These are phyloP conservation scores for Microbotryomycetes sp. DNA, from an alignment of 1,284 basidiomycete species.

Conservation along the genomic window DNA sequence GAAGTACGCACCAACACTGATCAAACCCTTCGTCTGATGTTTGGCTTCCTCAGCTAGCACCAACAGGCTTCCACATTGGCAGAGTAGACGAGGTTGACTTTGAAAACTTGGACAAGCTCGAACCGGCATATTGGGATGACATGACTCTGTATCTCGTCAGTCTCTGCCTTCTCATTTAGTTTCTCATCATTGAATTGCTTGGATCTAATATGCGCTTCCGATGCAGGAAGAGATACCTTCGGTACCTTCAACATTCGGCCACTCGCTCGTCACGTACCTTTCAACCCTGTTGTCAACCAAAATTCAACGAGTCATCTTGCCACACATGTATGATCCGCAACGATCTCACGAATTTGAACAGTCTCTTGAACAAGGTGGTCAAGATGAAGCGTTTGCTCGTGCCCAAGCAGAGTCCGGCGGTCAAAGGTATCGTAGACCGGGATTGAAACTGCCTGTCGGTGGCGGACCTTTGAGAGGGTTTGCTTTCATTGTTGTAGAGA, in stretches of 20 bases:
- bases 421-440: not conserved
- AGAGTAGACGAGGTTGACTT: slow-evolving; percentile 9
- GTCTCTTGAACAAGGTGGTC: not conserved
- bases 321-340: slow-evolving; percentile 17
- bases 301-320: slow-evolving; percentile 21
- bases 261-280: slow-evolving; percentile 12
- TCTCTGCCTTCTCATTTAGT: not conserved
- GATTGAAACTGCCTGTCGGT: slow-evolving; percentile 21
- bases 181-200: not conserved
- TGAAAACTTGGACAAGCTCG: slow-evolving; percentile 11
- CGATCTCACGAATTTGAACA: not conserved
- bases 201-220: too few species aligned
- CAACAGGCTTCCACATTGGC: slow-evolving; percentile 23
- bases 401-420: not conserved
- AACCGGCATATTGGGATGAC: slow-evolving; percentile 28
- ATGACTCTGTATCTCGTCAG: slow-evolving; percentile 24
- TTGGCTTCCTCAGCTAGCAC: slow-evolving; percentile 24
- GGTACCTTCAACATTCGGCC: not conserved
- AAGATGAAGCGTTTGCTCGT: slow-evolving; percentile 13
- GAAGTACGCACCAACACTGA: too few species aligned
- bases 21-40: too few species aligned
- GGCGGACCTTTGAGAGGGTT: slow-evolving; percentile 37
- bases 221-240: slow-evolving; percentile 27
- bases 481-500: slow-evolving; percentile 26
- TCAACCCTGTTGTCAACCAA: slow-evolving; percentile 9